A percentile compares a stretch with the other conserved stretches of the same genome.
Evolutionary conservation across 495 filamentous ascomycete species (phyloP).

Genomic region (Penicillium antarcticum): DNA sequence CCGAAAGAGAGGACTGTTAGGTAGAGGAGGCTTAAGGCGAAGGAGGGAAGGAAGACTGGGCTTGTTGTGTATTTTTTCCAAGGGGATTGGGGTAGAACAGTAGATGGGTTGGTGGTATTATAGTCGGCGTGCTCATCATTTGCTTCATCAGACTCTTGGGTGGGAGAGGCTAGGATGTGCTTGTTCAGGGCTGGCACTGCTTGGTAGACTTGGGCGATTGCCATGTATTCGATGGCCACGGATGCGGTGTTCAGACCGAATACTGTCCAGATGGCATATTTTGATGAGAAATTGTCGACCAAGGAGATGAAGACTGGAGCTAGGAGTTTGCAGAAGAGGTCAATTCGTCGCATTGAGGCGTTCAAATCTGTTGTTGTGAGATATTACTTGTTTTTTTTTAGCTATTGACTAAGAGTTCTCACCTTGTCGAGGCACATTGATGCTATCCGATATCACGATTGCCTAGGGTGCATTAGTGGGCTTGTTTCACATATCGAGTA

Average conservation of each 20-base stretch:
- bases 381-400: not conserved
- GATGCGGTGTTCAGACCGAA: slow-evolving; percentile 37
- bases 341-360: slow-evolving; percentile 66
- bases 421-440: slow-evolving; percentile 35
- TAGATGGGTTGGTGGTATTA: too few relatives aligned
- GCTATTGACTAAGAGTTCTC: not conserved
- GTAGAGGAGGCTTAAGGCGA: slow-evolving; percentile 54
- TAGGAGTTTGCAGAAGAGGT: slow-evolving; percentile 67
- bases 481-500: too few relatives aligned
- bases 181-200: slow-evolving; percentile 35
- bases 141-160: not conserved
- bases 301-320: slow-evolving; percentile 58
- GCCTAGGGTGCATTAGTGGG: slow-evolving; percentile 21
- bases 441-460: slow-evolving; percentile 40
- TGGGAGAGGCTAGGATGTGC: not conserved
- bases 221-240: slow-evolving; percentile 53
- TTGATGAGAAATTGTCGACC: slow-evolving; percentile 44
- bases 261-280: slow-evolving; percentile 47
- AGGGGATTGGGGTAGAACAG: not conserved
- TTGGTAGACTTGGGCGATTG: slow-evolving; percentile 50
- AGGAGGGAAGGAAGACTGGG: slow-evolving; percentile 49
- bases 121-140: slow-evolving; percentile 7
- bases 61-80: slow-evolving; percentile 41
- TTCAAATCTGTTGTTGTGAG: slow-evolving; percentile 41
- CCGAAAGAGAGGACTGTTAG: slow-evolving; percentile 58